These are phyloP conservation scores for Geotrichum aggregatum DNA, from an alignment of 1,139 yeast species.

Conservation along the genomic window DNA sequence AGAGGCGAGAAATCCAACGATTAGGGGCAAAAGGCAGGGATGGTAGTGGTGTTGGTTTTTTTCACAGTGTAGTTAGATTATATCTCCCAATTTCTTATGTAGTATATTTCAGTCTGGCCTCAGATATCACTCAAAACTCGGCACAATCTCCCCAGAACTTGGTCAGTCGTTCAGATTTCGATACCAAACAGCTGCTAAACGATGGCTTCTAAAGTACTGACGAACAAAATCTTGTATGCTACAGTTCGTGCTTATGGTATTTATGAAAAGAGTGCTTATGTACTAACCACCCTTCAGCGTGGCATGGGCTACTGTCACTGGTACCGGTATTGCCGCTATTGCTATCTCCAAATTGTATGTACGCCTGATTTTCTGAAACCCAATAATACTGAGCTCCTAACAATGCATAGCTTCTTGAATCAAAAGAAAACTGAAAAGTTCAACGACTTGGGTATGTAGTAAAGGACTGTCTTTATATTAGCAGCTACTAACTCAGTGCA, in stretches of 20 bases:
- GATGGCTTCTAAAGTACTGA: slow-evolving; percentile 16
- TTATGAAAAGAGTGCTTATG: background rate
- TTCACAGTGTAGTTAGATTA: background rate
- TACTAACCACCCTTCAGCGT: slow-evolving; percentile 1
- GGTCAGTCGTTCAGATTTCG: no score
- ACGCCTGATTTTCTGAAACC: background rate
- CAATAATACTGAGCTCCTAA: background rate
- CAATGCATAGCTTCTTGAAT: slow-evolving; percentile 16
- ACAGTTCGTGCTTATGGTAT: background rate
- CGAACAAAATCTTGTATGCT: slow-evolving; percentile 17
- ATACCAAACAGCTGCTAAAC: background rate
- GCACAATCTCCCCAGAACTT: no score
- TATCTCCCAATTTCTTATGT: background rate
- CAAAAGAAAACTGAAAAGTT: slow-evolving; percentile 16
- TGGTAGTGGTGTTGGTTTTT: background rate
- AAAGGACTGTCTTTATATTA: background rate
- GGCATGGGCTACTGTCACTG: slow-evolving; percentile 15
- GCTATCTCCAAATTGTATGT: slow-evolving; percentile 16
- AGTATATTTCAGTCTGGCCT: background rate
- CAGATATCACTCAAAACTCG: background rate
- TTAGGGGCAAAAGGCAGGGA: background rate
- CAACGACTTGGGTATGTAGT: slow-evolving; percentile 16
- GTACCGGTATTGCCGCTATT: slow-evolving; percentile 13
- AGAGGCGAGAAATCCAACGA: background rate
- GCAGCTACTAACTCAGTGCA: slow-evolving; percentile 22